Base-by-base conservation (phyloP, 495 filamentous ascomycete genomes). In the Aspergillus ostianus region DNA sequence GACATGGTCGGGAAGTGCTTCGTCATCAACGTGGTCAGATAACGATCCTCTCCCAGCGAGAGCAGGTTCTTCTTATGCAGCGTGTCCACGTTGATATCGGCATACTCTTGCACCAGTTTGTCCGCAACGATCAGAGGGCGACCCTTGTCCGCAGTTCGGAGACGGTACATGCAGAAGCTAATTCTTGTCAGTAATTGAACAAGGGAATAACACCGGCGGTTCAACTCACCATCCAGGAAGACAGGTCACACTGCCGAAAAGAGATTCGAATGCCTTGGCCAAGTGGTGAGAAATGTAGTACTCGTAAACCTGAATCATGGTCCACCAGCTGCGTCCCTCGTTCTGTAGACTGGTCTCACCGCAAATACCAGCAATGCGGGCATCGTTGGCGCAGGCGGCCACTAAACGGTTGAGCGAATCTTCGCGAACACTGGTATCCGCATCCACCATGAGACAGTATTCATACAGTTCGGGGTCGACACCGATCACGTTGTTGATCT, bases 231-330 rank as follows among this genome's bases (percentile, higher is more conserved):
- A 98, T 81, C 94, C 94, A 63, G 94, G 94, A 76, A 98, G 85
- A 87, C 94, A 98, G 50, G 93, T 97, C 62, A 97, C 93, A 70
- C 89, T 93, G 69, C 90, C 93, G 63, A 97, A 97, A 47, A 97
- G 82, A 47, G 91, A 96, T 73, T 97, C 93, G 64, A 97, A 97
- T 56, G 93, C 90, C 79, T 97, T 97, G 41, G 92, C 76, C 61
- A 97, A 76, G 73, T 97, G 88, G 80, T 97, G 93, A 20, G 92
- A 96, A 70, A 97, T 97, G 72, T 89, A 97, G 78, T 97, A 97
- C 73, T 97, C 93, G 75, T 97, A 97, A 58, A 97, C 94, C 73
- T 98, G 94, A 69, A 98, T 98, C 94, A 98, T 98, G 10, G 95
- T 98, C 91, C 91, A 95, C 92, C 93, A 98, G 64, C 86, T 92